Evolutionary conservation across 1,284 basidiomycete species (phyloP), one percentile per base, ranked within the genome.

Genomic region (Ustilago hordei): DNA sequence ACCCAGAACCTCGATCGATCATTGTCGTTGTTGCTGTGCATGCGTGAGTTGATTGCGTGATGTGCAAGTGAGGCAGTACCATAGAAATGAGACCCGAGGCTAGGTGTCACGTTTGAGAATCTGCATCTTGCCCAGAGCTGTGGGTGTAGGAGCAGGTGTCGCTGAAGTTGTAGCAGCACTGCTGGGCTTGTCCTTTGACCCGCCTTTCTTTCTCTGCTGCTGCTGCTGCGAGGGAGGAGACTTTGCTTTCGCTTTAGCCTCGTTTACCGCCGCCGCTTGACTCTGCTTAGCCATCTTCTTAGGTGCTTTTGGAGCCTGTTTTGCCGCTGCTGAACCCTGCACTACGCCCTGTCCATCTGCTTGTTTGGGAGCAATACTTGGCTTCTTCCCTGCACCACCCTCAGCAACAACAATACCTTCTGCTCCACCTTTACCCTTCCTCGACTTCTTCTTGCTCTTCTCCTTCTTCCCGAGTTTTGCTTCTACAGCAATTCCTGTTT

Each of bases 31-130:
- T 28, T 28, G 23, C 23, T 28, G 23, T 28, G 23, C 23, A 28
- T 28, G 28, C 11, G n/a, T 17, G 41, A 17, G 28, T 39, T 11
- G 19, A 31, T 60, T 50, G 12, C 17, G 23, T 17, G 55, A 28
- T 23, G 23, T 23, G n/a, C 19, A 28, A 23, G 39, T 34, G 38
- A 35, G 19, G 9, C 8, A 28, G 35, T 6, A 45, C 19, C 9
- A 8, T 38, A 38, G 36, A 38, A 13, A 9, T 38, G 36, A 38
- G 36, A 4, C 36, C 36, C 36, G 8, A 38, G 13, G 39, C 53
- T 32, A 58, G 56, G 53, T 11, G 4, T 74, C 71, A 7, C 71
- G 66, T 13, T 69, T 69, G 47, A 74, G 63, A 15, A 74, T 69
- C 11, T 74, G 71, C 7, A 74, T 9, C 45, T 74, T 74, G 32